phyloP scores from a whole-genome alignment of 371 early-diverging fungal species.

The Apophysomyces elegans region DNA sequence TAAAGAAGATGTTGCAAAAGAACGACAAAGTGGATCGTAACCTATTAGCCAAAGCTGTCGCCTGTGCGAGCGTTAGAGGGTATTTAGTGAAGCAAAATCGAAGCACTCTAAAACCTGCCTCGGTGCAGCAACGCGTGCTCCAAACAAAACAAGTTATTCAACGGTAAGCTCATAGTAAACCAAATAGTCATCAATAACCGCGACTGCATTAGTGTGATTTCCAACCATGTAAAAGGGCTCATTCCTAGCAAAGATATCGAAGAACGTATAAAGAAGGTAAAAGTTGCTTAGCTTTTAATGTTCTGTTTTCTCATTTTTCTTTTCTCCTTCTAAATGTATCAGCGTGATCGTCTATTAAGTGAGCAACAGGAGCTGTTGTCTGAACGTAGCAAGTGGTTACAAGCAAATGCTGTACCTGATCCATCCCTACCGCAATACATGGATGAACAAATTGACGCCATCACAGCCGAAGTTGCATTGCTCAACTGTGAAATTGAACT shows the following conservation, averaged over 20 bases:
- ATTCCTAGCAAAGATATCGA: conserved; percentile 1
- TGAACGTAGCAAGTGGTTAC: conserved; percentile 66
- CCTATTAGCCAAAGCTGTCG: conserved; percentile 15
- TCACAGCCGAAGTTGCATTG: conserved; percentile 32
- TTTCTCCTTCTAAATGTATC: neutral
- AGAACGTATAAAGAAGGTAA: conserved; percentile 1
- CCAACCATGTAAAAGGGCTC: conserved; percentile 2
- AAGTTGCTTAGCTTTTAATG: neutral
- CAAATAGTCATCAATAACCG: neutral
- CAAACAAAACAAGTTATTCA: conserved; percentile 2
- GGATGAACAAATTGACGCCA: conserved; percentile 76
- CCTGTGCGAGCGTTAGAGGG: conserved; percentile 3
- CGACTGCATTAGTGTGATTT: neutral
- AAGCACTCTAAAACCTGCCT: conserved; percentile 5
- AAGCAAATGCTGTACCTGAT: conserved; percentile 36
- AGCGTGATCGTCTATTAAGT: conserved; percentile 56
- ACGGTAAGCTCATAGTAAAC: neutral
- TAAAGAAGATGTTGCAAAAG: conserved; percentile 1
- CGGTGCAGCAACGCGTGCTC: conserved; percentile 1
- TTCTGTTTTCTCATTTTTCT: neutral
- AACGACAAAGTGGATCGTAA: conserved; percentile 4
- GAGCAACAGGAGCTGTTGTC: conserved; percentile 71
- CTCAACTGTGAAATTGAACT: conserved; percentile 23
- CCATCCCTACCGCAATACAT: conserved; percentile 62
- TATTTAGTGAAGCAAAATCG: conserved; percentile 9